These are phyloP conservation scores for Cyberlindnera maritima DNA, from an alignment of 805 yeast genomes.

Conservation along the genomic window DNA sequence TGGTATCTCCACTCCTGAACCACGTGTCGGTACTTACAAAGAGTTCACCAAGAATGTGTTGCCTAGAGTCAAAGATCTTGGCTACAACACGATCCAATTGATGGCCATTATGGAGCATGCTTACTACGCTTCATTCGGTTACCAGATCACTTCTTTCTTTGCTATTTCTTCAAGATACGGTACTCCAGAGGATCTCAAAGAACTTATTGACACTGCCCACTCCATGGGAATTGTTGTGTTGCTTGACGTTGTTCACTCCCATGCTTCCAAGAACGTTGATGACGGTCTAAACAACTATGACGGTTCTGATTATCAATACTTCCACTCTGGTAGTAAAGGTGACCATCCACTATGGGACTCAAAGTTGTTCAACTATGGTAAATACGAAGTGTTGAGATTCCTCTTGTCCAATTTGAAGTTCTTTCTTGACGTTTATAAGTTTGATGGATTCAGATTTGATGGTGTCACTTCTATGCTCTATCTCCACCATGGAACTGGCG, in stretches of 20 bases:
- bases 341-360: constrained; percentile 94
- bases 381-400: constrained; percentile 87
- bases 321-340: constrained; percentile 91
- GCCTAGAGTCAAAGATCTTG: constrained; percentile 81
- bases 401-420: constrained; percentile 79
- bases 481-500: constrained; percentile 88
- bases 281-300: constrained; percentile 93
- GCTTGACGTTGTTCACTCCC: constrained; percentile 93
- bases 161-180: constrained; percentile 91
- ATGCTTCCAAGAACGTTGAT: constrained; percentile 89
- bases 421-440: constrained; percentile 76
- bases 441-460: constrained; percentile 95
- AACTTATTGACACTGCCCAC: constrained; percentile 89
- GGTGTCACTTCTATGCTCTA: constrained; percentile 96
- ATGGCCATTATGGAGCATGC: constrained; percentile 99
- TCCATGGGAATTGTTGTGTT: constrained; percentile 80
- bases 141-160: constrained; percentile 90
- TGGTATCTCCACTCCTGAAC: constrained; percentile 92
- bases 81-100: constrained; percentile 89
- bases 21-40: constrained; percentile 76
- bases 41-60: constrained; percentile 79
- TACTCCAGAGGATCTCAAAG: constrained; percentile 91
- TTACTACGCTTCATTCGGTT: constrained; percentile 97
- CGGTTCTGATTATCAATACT: constrained; percentile 93
- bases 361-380: constrained; percentile 88